Evolutionary conservation across 495 filamentous ascomycete genomes (phyloP).

Genomic region (Aspergillus coremiiformis): DNA sequence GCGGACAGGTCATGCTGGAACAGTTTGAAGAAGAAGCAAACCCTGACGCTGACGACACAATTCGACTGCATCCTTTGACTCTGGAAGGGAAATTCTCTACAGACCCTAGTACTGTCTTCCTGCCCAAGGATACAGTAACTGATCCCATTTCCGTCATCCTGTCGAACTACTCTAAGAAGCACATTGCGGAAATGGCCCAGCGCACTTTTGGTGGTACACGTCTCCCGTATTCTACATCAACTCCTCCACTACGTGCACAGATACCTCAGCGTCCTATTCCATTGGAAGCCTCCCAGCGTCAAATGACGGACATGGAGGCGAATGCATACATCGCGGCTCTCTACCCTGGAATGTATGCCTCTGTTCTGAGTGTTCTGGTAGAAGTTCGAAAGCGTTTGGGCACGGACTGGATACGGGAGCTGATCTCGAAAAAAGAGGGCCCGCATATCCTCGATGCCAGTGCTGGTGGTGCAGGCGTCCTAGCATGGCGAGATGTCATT

Average conservation of each 20-base stretch:
- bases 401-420: slow-evolving; percentile 62
- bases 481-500: slow-evolving; percentile 79
- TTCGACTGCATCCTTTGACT: slow-evolving; percentile 58
- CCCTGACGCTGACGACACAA: slow-evolving; percentile 35
- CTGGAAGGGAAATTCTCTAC: slow-evolving; percentile 56
- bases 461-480: slow-evolving; percentile 70
- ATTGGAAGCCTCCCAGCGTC: slow-evolving; percentile 59
- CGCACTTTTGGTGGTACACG: slow-evolving; percentile 64
- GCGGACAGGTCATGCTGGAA: slow-evolving; percentile 40
- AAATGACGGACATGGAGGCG: slow-evolving; percentile 80
- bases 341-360: slow-evolving; percentile 74
- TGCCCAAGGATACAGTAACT: slow-evolving; percentile 59
- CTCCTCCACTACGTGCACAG: slow-evolving; percentile 41
- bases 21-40: slow-evolving; percentile 46
- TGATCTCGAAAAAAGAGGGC: slow-evolving; percentile 60
- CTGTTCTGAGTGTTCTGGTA: slow-evolving; percentile 62
- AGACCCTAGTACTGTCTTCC: slow-evolving; percentile 58
- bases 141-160: slow-evolving; percentile 61
- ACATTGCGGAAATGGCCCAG: slow-evolving; percentile 62
- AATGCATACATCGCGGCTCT: slow-evolving; percentile 73
- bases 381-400: slow-evolving; percentile 85
- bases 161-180: slow-evolving; percentile 57
- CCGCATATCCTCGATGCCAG: slow-evolving; percentile 81
- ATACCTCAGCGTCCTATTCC: slow-evolving; percentile 60
- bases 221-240: slow-evolving; percentile 65